Evolutionary conservation across 176 grass and related monocot genomes (phyloP).

Genomic region (barley (Hordeum vulgare)): DNA sequence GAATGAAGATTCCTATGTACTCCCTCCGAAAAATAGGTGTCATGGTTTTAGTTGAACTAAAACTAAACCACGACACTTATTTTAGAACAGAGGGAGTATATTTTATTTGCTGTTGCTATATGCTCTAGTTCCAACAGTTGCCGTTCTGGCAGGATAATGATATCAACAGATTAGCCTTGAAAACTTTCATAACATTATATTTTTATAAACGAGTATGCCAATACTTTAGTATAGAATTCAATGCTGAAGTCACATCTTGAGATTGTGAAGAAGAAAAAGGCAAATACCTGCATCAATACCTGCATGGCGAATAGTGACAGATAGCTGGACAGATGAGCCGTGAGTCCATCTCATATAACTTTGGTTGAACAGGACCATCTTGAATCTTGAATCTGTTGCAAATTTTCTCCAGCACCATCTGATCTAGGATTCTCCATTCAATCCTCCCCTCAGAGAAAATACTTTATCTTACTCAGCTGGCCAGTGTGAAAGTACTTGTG

Average conservation of each 20-base stretch:
- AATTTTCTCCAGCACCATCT: background rate
- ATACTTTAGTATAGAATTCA: background rate
- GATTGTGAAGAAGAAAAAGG: background rate
- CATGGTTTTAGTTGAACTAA: too few species aligned
- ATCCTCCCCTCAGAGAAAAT: background rate
- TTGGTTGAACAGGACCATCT: slow-evolving; percentile 1
- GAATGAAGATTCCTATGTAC: background rate
- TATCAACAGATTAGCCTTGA: background rate
- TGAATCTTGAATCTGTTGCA: background rate
- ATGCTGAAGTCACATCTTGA: background rate
- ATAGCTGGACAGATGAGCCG: background rate
- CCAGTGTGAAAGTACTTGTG: background rate
- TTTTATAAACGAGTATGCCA: background rate
- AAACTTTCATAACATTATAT: slow-evolving; percentile 1
- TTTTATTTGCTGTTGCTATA: background rate
- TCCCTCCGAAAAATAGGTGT: too few species aligned
- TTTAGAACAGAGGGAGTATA: background rate
- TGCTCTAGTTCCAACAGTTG: background rate
- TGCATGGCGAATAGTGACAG: slow-evolving; percentile 3
- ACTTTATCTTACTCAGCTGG: background rate
- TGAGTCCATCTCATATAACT: background rate
- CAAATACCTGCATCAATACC: background rate
- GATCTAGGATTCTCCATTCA: background rate
- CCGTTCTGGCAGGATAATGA: background rate
- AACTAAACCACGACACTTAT: too few species aligned